A percentile compares a stretch with the other conserved stretches of the same genome.
These are phyloP conservation scores for Centrapalus pauciflorus DNA, from an alignment of 129 eudicot species.

Conservation along the genomic window DNA sequence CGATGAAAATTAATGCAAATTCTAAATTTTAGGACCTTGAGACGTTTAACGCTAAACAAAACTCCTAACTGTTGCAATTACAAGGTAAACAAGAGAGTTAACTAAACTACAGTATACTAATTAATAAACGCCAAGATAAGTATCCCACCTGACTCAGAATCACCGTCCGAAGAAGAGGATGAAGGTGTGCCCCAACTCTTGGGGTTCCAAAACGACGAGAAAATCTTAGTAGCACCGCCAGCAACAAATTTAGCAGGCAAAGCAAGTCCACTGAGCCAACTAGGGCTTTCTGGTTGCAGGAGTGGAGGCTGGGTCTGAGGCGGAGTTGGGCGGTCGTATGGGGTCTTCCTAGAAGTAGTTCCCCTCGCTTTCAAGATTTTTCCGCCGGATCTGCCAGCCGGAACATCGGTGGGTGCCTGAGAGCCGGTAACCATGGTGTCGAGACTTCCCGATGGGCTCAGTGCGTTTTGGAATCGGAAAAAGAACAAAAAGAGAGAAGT, in stretches of 20 bases:
- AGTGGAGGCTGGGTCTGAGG: constrained; percentile 22
- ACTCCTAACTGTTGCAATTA: background rate
- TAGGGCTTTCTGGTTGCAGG: constrained; percentile 41
- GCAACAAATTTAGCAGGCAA: constrained; percentile 54
- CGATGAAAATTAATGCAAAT: too few species aligned
- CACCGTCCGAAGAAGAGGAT: constrained; percentile 37
- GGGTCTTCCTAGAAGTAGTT: constrained; percentile 31
- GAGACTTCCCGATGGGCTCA: constrained; percentile 4
- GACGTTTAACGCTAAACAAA: background rate
- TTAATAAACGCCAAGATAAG: background rate
- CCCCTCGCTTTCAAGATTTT: constrained; percentile 43
- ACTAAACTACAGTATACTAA: background rate
- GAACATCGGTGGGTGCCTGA: constrained; percentile 25
- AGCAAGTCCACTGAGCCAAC: constrained; percentile 60
- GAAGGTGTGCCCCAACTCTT: constrained; percentile 30
- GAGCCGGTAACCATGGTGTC: constrained; percentile 28
- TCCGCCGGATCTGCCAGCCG: constrained; percentile 71
- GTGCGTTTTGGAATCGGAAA: constrained; percentile 19
- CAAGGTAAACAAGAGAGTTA: background rate
- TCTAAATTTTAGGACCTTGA: background rate
- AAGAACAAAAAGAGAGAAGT: constrained; percentile 12
- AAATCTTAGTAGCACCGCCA: constrained; percentile 49
- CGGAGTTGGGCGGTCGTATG: constrained; percentile 66
- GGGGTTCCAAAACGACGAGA: constrained; percentile 47
- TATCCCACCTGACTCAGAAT: constrained; percentile 33